A percentile compares a stretch with the other conserved stretches of the same genome.
Conservation (phyloP, 2,329 filamentous ascomycete genomes). For the Diaporthe citri region DNA sequence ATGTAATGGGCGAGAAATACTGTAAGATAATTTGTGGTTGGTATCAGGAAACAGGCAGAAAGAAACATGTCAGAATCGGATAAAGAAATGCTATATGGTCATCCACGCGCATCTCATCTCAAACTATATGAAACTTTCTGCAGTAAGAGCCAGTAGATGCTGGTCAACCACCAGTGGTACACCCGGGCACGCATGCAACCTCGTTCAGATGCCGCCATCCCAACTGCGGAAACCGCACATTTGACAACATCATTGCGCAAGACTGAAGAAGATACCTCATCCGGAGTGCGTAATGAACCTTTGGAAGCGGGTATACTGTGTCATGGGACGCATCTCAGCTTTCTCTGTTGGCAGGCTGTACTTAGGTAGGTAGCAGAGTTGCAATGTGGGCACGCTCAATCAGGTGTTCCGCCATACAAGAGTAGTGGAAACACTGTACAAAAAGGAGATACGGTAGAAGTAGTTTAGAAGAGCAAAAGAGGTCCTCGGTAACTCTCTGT, state of each 20-base stretch:
- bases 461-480: not conserved
- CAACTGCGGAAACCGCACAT: not conserved
- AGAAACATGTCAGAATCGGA: not conserved
- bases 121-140: not conserved
- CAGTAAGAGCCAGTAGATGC: not conserved
- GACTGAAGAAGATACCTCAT: too few relatives aligned
- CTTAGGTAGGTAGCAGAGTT: too few relatives aligned
- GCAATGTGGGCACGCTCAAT: not conserved
- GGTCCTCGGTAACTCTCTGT: not conserved
- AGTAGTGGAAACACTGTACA: not conserved
- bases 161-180: not conserved
- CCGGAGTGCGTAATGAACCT: not conserved
- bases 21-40: slow-evolving; percentile 18
- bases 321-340: not conserved
- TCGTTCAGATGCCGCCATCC: not conserved
- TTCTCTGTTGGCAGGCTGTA: not conserved
- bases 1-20: slow-evolving; percentile 8
- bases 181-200: not conserved
- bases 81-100: not conserved
- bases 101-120: not conserved
- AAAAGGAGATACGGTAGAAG: too few relatives aligned
- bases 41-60: slow-evolving; percentile 10
- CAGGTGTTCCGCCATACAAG: too few relatives aligned
- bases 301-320: not conserved
- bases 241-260: not conserved